Evolutionary conservation across 805 yeast species (phyloP).

Genomic region (Metschnikowia dekortorum): DNA sequence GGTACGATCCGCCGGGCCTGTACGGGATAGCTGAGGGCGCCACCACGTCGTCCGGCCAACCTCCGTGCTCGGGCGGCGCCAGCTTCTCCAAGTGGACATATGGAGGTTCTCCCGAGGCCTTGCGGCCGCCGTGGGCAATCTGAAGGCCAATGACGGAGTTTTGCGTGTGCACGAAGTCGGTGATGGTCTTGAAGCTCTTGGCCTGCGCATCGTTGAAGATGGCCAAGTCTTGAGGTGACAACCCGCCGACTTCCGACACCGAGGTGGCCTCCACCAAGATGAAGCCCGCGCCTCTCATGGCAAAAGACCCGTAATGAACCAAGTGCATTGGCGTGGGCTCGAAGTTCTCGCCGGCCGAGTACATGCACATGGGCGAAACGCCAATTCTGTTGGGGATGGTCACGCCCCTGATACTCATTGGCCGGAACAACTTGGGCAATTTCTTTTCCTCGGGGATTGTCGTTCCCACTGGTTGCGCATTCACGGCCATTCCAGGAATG

Average conservation of each 20-base stretch:
- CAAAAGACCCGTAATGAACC: slow-evolving; percentile 55
- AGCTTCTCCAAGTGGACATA: slow-evolving; percentile 14
- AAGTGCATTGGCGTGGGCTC: slow-evolving; percentile 45
- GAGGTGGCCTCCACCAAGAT: slow-evolving; percentile 58
- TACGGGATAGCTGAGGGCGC: slow-evolving; percentile 37
- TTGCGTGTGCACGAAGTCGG: slow-evolving; percentile 43
- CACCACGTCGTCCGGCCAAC: slow-evolving; percentile 2
- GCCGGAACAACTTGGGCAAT: slow-evolving; percentile 35
- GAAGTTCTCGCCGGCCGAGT: slow-evolving; percentile 33
- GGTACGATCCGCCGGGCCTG: slow-evolving; percentile 29
- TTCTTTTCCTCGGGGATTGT: not conserved
- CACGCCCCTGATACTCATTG: slow-evolving; percentile 40
- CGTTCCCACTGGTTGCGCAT: not conserved
- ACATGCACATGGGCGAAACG: slow-evolving; percentile 49
- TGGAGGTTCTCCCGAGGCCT: slow-evolving; percentile 21
- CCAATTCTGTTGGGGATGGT: slow-evolving; percentile 39
- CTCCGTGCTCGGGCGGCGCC: not conserved
- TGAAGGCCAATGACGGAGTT: slow-evolving; percentile 43
- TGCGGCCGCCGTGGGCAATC: slow-evolving; percentile 52
- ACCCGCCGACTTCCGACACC: slow-evolving; percentile 33
- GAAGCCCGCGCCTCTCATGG: slow-evolving; percentile 53
- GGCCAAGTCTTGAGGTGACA: slow-evolving; percentile 10
- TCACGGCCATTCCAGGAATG: not conserved
- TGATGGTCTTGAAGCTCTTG: slow-evolving; percentile 45
- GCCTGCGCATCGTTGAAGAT: slow-evolving; percentile 44